Conservation (phyloP, 2,329 filamentous ascomycete species). For the Zymoseptoria passerinii region DNA sequence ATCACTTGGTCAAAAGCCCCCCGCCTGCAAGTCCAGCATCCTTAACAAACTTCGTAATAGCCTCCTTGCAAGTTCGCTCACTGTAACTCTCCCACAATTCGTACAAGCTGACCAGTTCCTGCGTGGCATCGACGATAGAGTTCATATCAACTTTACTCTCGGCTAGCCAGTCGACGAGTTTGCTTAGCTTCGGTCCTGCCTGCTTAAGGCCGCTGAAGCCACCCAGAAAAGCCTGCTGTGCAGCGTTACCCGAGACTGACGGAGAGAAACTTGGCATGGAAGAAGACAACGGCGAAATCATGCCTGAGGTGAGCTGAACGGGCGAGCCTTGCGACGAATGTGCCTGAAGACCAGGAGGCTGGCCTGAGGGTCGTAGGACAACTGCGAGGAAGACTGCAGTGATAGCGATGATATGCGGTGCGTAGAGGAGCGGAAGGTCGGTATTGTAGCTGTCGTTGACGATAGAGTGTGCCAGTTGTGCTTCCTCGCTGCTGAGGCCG, state of each 20-base stretch:
- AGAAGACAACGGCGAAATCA: constrained; percentile 21
- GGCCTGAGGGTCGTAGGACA: constrained; percentile 62
- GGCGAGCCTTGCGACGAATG: constrained; percentile 26
- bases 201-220: constrained; percentile 28
- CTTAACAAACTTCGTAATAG: constrained; percentile 55
- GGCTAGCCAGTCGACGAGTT: constrained; percentile 69
- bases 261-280: constrained; percentile 13
- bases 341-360: constrained; percentile 36
- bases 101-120: constrained; percentile 86
- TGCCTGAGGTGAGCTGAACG: constrained; percentile 5
- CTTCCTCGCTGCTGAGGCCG: constrained; percentile 67
- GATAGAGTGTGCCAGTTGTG: constrained; percentile 67
- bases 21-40: constrained; percentile 34
- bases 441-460: constrained; percentile 92
- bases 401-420: constrained; percentile 82
- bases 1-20: not conserved
- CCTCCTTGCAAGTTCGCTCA: constrained; percentile 57
- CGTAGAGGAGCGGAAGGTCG: constrained; percentile 74
- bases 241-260: constrained; percentile 19
- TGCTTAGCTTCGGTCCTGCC: constrained; percentile 33
- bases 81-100: constrained; percentile 62
- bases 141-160: constrained; percentile 80
- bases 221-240: constrained; percentile 30
- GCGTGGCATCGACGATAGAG: constrained; percentile 77
- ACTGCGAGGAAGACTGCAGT: constrained; percentile 77